phyloP scores from a whole-genome alignment of 768 basidiomycete genomes.

The Agrocybe pediades region DNA sequence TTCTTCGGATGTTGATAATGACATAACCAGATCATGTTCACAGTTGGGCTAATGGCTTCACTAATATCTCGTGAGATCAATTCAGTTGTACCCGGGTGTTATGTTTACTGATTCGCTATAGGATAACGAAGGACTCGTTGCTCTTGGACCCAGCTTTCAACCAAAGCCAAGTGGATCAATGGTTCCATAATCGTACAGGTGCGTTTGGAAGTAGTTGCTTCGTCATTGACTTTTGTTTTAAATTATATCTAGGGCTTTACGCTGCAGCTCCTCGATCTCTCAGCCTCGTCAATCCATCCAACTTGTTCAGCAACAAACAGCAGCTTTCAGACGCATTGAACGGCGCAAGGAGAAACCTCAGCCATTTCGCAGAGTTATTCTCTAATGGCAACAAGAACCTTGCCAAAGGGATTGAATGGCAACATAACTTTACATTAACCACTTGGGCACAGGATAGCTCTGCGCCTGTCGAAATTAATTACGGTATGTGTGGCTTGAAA shows the following conservation, averaged over 20 bases:
- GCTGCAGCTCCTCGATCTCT: slow-evolving; percentile 32
- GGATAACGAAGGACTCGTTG: slow-evolving; percentile 28
- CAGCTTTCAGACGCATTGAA: slow-evolving; percentile 18
- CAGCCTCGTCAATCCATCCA: slow-evolving; percentile 26
- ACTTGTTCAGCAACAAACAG: slow-evolving; percentile 22
- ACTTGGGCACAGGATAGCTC: slow-evolving; percentile 25
- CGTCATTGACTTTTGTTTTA: neutral
- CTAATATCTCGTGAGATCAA: slow-evolving; percentile 27
- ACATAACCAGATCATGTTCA: slow-evolving; percentile 29
- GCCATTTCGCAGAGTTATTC: slow-evolving; percentile 25
- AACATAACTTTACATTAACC: slow-evolving; percentile 25
- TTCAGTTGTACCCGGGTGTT: neutral
- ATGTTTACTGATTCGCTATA: slow-evolving; percentile 1
- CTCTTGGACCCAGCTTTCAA: slow-evolving; percentile 22
- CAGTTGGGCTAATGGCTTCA: slow-evolving; percentile 33
- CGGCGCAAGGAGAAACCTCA: slow-evolving; percentile 21
- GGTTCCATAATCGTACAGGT: slow-evolving; percentile 32
- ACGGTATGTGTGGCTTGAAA: slow-evolving; percentile 20
- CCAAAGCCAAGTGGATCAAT: slow-evolving; percentile 24
- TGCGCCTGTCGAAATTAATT: slow-evolving; percentile 30
- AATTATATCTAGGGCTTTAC: slow-evolving; percentile 19
- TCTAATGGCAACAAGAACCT: slow-evolving; percentile 32
- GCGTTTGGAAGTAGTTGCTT: too few species aligned
- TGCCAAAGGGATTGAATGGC: slow-evolving; percentile 29
- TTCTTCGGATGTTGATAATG: neutral